Evolutionary conservation across 2,329 filamentous ascomycete species (phyloP).

Genomic region (Trichoderma lentiforme): DNA sequence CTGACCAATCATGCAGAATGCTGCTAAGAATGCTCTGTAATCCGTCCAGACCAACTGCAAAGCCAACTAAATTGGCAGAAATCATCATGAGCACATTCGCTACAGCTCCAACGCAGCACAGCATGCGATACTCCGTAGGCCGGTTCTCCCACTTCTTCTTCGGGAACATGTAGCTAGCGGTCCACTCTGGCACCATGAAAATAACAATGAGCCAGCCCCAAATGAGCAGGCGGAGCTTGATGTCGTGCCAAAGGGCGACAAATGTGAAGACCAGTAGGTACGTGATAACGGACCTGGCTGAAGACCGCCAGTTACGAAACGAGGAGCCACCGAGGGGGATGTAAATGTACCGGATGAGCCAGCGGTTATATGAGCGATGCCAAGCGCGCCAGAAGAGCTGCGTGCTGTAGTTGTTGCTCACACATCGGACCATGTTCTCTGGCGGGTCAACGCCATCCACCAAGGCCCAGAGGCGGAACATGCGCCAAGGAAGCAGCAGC

Average conservation of each 20-base stretch:
- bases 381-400: constrained; percentile 92
- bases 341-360: constrained; percentile 91
- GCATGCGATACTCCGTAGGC: constrained; percentile 71
- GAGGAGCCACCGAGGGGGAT: constrained; percentile 77
- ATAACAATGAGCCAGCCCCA: constrained; percentile 97
- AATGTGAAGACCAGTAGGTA: constrained; percentile 90
- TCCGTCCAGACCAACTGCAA: constrained; percentile 88
- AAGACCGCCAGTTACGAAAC: constrained; percentile 43
- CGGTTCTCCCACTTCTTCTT: constrained; percentile 63
- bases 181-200: constrained; percentile 87
- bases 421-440: constrained; percentile 97
- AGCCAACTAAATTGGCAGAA: constrained; percentile 88
- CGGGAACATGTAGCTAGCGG: constrained; percentile 71
- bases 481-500: constrained; percentile 92
- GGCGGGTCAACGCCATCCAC: constrained; percentile 89
- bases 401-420: constrained; percentile 90
- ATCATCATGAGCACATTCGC: constrained; percentile 93
- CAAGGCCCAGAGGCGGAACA: constrained; percentile 95
- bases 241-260: constrained; percentile 97
- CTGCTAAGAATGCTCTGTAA: constrained; percentile 70
- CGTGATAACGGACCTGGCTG: constrained; percentile 64
- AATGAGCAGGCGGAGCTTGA: constrained; percentile 81
- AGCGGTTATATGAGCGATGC: constrained; percentile 94
- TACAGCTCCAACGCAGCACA: constrained; percentile 79
- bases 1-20: constrained; percentile 71